phyloP scores from a whole-genome alignment of 169 alveolate genomes.

The Cryptosporidium parvum region DNA sequence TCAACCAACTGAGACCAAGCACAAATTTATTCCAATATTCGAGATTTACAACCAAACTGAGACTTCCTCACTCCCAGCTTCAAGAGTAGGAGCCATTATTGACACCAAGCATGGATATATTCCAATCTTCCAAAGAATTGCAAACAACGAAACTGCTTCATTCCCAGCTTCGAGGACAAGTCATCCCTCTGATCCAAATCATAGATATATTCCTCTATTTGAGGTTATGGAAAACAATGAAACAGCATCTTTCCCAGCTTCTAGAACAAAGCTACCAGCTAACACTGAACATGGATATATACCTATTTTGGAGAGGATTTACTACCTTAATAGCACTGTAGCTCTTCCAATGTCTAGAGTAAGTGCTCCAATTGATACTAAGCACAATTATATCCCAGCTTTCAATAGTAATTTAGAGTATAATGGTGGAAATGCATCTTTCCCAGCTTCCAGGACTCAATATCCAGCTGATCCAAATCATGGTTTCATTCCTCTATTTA shows the following conservation, averaged over 20 bases:
- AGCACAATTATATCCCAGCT: constrained; percentile 22
- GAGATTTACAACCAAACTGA: background rate
- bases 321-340: background rate
- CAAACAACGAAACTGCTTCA: background rate
- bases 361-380: constrained; percentile 14
- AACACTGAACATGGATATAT: constrained; percentile 4
- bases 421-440: background rate
- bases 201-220: background rate
- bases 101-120: constrained; percentile 30
- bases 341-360: constrained; percentile 41
- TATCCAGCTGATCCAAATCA: constrained; percentile 51
- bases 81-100: background rate
- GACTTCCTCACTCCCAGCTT: constrained; percentile 23
- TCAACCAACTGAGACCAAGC: constrained; percentile 20
- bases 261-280: constrained; percentile 11
- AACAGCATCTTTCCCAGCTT: constrained; percentile 40
- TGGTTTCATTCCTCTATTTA: constrained; percentile 16
- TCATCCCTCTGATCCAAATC: constrained; percentile 24
- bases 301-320: background rate
- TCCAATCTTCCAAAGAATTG: constrained; percentile 16
- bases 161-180: constrained; percentile 52
- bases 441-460: constrained; percentile 39
- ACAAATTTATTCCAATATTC: constrained; percentile 3
- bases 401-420: background rate
- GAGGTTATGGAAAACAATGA: background rate